A percentile compares a stretch with the other conserved stretches of the same genome.
Conservation (phyloP, 73 alveolate species). For the Stentor coeruleus region DNA sequence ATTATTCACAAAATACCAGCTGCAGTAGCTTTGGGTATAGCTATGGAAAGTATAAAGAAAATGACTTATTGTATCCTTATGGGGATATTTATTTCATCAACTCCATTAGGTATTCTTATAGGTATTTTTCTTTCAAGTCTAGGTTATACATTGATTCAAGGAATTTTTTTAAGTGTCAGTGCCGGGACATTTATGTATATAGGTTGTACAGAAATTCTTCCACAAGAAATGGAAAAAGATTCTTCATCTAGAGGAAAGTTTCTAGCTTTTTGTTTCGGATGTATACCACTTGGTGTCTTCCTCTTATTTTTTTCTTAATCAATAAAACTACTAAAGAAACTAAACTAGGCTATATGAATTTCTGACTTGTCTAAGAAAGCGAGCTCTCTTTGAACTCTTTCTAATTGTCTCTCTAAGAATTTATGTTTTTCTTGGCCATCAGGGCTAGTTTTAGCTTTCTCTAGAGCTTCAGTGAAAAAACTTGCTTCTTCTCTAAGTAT, state of each 20-base stretch:
- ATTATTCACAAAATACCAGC: background rate
- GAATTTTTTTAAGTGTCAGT: background rate
- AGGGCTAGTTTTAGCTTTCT: background rate
- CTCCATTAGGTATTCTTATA: background rate
- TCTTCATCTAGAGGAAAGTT: no score
- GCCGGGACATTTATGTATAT: background rate
- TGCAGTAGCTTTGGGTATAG: background rate
- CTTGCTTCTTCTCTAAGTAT: conserved; percentile 6
- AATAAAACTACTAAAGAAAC: background rate
- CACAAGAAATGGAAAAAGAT: no score
- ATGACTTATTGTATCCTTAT: background rate
- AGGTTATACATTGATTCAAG: background rate
- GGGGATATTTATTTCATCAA: background rate
- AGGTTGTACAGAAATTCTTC: background rate
- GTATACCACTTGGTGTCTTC: background rate
- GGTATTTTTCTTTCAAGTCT: background rate
- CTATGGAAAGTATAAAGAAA: background rate
- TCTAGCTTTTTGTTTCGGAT: no score
- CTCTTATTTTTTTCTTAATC: background rate
- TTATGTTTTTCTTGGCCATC: conserved; percentile 4
- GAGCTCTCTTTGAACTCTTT: conserved; percentile 28
- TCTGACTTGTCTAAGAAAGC: background rate
- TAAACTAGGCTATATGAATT: background rate
- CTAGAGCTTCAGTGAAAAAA: background rate
- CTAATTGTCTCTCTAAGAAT: conserved; percentile 27